Percentiles rank a stretch among this genome's conserved stretches.
These are phyloP conservation scores for Stagonosporopsis tanaceti DNA, from an alignment of 2,329 filamentous ascomycete genomes.

Conservation along the genomic window DNA sequence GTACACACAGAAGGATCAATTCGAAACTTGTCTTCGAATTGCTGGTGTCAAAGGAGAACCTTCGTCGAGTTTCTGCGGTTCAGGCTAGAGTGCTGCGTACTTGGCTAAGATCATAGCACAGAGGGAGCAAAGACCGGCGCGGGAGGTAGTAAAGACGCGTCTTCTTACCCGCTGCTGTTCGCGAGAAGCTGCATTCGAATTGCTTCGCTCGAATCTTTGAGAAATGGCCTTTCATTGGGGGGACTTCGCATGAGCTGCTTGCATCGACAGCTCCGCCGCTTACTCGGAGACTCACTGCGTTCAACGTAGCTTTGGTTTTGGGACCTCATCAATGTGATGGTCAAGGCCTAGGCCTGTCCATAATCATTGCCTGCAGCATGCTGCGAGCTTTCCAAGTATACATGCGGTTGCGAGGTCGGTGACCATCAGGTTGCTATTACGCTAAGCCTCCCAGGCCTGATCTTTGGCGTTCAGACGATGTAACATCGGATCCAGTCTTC, in stretches of 20 bases:
- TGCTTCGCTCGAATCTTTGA: constrained; percentile 24
- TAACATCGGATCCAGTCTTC: constrained; percentile 1
- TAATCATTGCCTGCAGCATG: constrained; percentile 26
- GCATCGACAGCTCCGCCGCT: constrained; percentile 2
- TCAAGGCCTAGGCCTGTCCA: constrained; percentile 53
- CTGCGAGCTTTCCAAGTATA: constrained; percentile 14
- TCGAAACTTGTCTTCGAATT: constrained; percentile 27
- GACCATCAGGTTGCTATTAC: neutral
- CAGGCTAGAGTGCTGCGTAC: constrained; percentile 38
- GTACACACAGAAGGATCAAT: constrained; percentile 75
- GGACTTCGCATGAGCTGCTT: constrained; percentile 1
- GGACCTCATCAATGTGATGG: constrained; percentile 53
- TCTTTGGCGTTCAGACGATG: constrained; percentile 19
- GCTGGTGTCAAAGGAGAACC: constrained; percentile 24
- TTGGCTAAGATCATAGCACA: constrained; percentile 24
- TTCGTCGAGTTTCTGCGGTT: constrained; percentile 29
- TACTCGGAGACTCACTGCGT: constrained; percentile 1
- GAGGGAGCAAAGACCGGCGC: neutral
- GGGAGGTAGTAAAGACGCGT: constrained; percentile 16
- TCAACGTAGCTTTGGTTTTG: constrained; percentile 25
- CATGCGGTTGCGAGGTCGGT: constrained; percentile 1
- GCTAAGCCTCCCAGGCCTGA: constrained; percentile 32
- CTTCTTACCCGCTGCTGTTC: constrained; percentile 26
- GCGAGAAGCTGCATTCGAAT: constrained; percentile 12
- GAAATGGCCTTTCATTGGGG: constrained; percentile 19